Evolutionary conservation across 768 basidiomycete species (phyloP), one percentile per base, ranked within the genome.

Genomic region (Hysterangium stoloniferum): DNA sequence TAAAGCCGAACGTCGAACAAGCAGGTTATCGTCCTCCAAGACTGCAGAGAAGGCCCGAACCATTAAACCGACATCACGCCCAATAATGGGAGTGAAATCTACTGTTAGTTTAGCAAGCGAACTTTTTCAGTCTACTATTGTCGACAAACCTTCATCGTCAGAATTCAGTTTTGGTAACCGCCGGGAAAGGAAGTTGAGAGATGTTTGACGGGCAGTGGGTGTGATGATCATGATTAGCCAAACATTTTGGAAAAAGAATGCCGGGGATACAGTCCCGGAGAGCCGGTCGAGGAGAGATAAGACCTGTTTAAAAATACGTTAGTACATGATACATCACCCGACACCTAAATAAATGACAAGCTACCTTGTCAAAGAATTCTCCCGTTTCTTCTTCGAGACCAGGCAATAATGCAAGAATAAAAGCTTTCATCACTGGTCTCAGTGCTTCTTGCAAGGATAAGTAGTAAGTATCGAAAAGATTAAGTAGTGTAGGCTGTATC

Each of bases 361-460:
- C 53, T 20, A 83, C 86, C 71, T 87, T 88, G 46, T 98, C 96
- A 59, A 97, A 97, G 68, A 88, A 96, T 66, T 98, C 96, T 1
- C 93, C 89, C 0, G 92, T 94, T 65, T 97, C 95, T 64, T 99
- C 96, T 64, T 99, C 96, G 45, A 98, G 71, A 1, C 96, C 96
- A 1, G 96, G 96, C 9, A 99, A 77, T 20, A 99, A 66, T 0
- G 95, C 88, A 38, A 99, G 76, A 47, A 96, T 90, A 62, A 98
- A 86, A 0, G 95, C 86, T 65, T 97, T 97, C 77, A 88, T 92
- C 11, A 91, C 75, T 15, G 93, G 94, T 32, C 95, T 81, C 15
- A 99, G 72, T 36, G 77, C 75, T 4, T 67, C 69, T 69, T 92
- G 83, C 27, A 99, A 69, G 1, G 96, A 91, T 4, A 98, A 70